Percentiles rank a stretch among this genome's conserved stretches.
Evolutionary conservation across 2,329 filamentous ascomycete genomes (phyloP).

Genomic region (Dryadomyces quercivorus): DNA sequence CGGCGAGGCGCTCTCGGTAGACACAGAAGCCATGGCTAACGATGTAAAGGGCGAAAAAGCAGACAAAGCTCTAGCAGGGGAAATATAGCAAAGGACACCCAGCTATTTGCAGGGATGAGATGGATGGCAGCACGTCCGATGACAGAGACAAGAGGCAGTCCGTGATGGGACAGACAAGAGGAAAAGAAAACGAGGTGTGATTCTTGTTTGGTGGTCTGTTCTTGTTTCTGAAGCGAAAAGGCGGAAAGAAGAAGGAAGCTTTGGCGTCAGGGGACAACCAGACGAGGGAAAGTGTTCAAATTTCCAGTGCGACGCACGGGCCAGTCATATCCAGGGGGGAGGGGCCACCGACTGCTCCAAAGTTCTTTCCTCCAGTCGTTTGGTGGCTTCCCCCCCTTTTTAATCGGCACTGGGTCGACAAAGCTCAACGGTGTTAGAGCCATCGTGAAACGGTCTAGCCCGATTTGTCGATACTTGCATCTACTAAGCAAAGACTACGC

Average conservation of each 20-base stretch:
- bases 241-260: constrained; percentile 13
- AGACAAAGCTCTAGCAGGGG: neutral
- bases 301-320: constrained; percentile 16
- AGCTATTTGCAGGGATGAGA: neutral
- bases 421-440: constrained; percentile 1
- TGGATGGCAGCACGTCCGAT: neutral
- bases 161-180: neutral
- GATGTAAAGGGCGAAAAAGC: neutral
- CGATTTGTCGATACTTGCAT: neutral
- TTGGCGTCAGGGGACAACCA: constrained; percentile 10
- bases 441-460: constrained; percentile 4
- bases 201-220: constrained; percentile 8
- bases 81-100: neutral
- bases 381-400: constrained; percentile 4
- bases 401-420: neutral
- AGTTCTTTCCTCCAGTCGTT: constrained; percentile 5
- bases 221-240: constrained; percentile 8
- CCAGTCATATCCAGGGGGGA: constrained; percentile 12
- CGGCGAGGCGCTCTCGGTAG: constrained; percentile 49
- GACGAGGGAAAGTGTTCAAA: constrained; percentile 13
- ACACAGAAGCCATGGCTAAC: constrained; percentile 41
- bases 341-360: constrained; percentile 9
- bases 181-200: neutral
- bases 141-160: neutral
- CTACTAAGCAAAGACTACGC: no score